Evolutionary conservation across 306 rosid species (phyloP), one percentile per base, ranked within the genome.

Genomic region (Fragaria iinumae): DNA sequence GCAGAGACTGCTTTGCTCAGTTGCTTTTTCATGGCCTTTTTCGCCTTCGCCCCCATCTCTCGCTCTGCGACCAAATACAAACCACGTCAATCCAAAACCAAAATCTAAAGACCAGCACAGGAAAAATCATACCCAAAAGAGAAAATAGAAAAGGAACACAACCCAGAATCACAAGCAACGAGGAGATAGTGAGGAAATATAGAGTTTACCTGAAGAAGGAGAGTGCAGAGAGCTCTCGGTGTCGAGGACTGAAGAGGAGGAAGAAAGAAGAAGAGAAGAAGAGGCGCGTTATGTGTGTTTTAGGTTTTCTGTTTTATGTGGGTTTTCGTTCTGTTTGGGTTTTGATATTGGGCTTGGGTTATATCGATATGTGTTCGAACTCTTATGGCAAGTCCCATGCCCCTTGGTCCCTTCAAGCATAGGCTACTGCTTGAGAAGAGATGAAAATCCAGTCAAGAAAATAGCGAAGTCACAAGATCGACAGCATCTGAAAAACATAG

Each of bases 31-130:
- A 85, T 74, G 8, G 93, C 86, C 87, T 90, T 93, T 85, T 86
- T 91, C n/a, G 87, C 96, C 88, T 91, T 87, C 6, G 80, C 57
- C 75, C 93, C 93, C 98, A 90, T 93, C 67, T 93, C 67, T 80
- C 44, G 11, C 74, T 77, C 76, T 75, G 23, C 45, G 5, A 32
- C 8, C 39, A 48, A 69, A 16, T 7, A 13, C 11, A 69, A 45
- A 29, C 2, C 29, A 62, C 4, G 11, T 60, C 17, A 56, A 8
- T n/a, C 41, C 41, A 38, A 41, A 9, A 41, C 34, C 64, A 57
- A 23, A 57, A 10, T 23, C 63, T 57, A 57, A 23, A 3, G 16
- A 2, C 4, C 27, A 8, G 11, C 11, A 53, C 60, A 2, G 8
- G 60, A n/a, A 53, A 55, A 55, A 10, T 55, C 13, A 55, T 2